A percentile compares a stretch with the other conserved stretches of the same genome.
Conservation (phyloP, 495 filamentous ascomycete species). For the Astrothelium macrocarpum region DNA sequence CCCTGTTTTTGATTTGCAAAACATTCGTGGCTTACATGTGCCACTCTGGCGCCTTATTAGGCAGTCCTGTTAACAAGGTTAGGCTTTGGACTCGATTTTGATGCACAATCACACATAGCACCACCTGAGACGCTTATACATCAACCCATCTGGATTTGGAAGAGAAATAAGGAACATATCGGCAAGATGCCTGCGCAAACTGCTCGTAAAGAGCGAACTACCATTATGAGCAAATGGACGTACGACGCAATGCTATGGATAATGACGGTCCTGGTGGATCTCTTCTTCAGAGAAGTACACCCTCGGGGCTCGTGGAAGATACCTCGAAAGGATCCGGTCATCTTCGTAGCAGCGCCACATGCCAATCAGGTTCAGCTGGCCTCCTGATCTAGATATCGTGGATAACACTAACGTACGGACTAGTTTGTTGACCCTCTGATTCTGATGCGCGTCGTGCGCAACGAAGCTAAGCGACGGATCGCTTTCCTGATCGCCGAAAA, state of each 20-base stretch:
- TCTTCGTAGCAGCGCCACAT: constrained; percentile 97
- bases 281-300: constrained; percentile 97
- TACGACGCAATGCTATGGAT: constrained; percentile 77
- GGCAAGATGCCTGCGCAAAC: neutral
- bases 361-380: constrained; percentile 70
- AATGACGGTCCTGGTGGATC: constrained; percentile 76
- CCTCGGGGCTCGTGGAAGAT: constrained; percentile 90
- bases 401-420: neutral
- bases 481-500: constrained; percentile 90
- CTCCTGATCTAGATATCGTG: neutral
- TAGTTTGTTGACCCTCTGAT: constrained; percentile 94
- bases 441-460: constrained; percentile 77
- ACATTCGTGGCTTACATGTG: neutral
- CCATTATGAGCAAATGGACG: constrained; percentile 7
- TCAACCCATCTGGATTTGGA: too few species aligned
- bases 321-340: constrained; percentile 73
- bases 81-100: neutral
- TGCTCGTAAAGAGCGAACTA: neutral
- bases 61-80: neutral
- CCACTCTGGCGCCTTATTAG: neutral
- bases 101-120: neutral
- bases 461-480: constrained; percentile 77
- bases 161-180: neutral
- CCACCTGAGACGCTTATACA: neutral
- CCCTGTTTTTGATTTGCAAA: neutral